Base-by-base conservation (phyloP, 495 filamentous ascomycete genomes). In the Aspergillus heteromorphus region DNA sequence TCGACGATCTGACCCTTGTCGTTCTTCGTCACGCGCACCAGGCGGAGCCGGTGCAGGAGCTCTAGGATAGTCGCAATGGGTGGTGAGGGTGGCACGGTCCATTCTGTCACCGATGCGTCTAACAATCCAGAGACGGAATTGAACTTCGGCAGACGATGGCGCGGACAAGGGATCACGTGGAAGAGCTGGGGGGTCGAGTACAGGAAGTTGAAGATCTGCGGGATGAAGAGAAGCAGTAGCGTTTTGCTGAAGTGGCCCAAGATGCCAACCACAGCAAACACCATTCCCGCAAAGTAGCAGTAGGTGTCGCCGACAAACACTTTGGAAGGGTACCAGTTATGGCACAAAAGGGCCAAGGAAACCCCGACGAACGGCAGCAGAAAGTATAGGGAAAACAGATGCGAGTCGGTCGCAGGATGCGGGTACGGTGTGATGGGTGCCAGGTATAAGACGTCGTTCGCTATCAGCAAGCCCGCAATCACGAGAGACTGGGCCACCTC, bases 211-310 rank as follows among this genome's bases (percentile, higher is more conserved):
- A 95, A 89, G 55, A 92, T 89, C 72, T 99, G 93, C 16, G 93
- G 93, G 13, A 97, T 79, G 59, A 99, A 87, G 1, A 97, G 76
- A 48, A 97, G 78, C 34, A 96, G 80, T 40, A 99, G 76, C 17
- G 93, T 99, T 74, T 99, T 99, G 76, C 87, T 92, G 71, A 99
- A 99, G 72, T 99, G 93, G 1, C 93, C 93, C 19, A 96, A 76
- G 54, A 99, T 96, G 45, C 89, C 90, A 55, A 97, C 93, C 50
- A 97, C 91, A 16, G 91, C 95, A 63, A 99, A 97, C 10, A 96
- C 89, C 92, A 97, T 99, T 53, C 93, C 93, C 0, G 93, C 92
- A 62, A 99, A 95, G 70, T 99, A 99, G 78, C 93, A 99, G 75
- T 97, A 99, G 16, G 93, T 99, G 65, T 99, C 93, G 20, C 93